phyloP scores from a whole-genome alignment of 2,329 filamentous ascomycete species.

The Alternaria sp. region DNA sequence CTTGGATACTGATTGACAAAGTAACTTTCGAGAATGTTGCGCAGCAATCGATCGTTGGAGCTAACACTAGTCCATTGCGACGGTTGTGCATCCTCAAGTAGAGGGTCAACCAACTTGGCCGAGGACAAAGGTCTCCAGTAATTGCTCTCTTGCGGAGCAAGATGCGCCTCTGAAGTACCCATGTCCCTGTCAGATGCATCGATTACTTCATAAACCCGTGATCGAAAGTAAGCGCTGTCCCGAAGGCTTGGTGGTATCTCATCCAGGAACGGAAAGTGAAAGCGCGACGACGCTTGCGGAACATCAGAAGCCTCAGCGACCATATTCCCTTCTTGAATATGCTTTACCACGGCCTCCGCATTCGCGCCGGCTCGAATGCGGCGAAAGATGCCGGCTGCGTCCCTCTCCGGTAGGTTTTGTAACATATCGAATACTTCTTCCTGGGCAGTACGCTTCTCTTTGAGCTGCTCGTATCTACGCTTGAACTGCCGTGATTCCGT shows the following conservation, averaged over 20 bases:
- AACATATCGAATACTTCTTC: slow-evolving; percentile 19
- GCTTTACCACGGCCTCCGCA: slow-evolving; percentile 12
- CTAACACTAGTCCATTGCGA: slow-evolving; percentile 27
- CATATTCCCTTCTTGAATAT: slow-evolving; percentile 16
- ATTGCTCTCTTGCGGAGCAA: not conserved
- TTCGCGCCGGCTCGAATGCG: slow-evolving; percentile 22
- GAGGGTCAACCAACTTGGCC: slow-evolving; percentile 24
- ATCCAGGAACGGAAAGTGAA: slow-evolving; percentile 19
- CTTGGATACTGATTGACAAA: slow-evolving; percentile 18
- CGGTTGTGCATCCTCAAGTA: slow-evolving; percentile 14
- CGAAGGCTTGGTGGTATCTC: slow-evolving; percentile 9
- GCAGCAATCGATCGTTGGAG: slow-evolving; percentile 21
- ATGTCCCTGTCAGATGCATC: not conserved
- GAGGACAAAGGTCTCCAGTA: slow-evolving; percentile 24
- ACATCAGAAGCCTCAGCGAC: slow-evolving; percentile 16
- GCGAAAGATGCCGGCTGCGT: slow-evolving; percentile 17
- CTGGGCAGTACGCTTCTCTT: slow-evolving; percentile 8
- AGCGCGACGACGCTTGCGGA: slow-evolving; percentile 19
- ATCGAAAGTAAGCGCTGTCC: slow-evolving; percentile 15
- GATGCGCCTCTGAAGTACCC: not conserved
- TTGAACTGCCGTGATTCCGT: slow-evolving; percentile 7
- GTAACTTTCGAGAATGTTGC: slow-evolving; percentile 17
- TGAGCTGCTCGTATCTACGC: slow-evolving; percentile 10
- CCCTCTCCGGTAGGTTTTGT: slow-evolving; percentile 13
- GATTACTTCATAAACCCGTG: slow-evolving; percentile 13